A percentile compares a stretch with the other conserved stretches of the same genome.
phyloP scores from a whole-genome alignment of 2,329 filamentous ascomycete genomes.

The Taxawa tesnikishii region DNA sequence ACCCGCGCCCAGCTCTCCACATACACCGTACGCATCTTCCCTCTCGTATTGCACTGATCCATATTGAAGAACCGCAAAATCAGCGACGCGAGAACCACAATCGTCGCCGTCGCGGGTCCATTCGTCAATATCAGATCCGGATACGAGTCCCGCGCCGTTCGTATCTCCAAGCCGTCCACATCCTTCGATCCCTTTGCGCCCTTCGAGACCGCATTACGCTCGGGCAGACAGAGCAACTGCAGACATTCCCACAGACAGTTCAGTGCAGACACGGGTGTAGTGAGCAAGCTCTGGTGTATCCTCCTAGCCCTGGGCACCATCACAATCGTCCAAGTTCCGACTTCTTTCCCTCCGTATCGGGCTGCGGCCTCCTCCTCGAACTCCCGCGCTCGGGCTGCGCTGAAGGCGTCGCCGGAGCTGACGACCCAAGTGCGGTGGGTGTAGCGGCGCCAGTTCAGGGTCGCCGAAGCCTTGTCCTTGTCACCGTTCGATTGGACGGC shows the following conservation, averaged over 20 bases:
- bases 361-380: slow-evolving; percentile 42
- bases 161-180: slow-evolving; percentile 1
- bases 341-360: slow-evolving; percentile 7
- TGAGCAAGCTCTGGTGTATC: slow-evolving; percentile 70
- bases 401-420: slow-evolving; percentile 64
- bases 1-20: slow-evolving; percentile 90
- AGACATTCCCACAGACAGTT: slow-evolving; percentile 39
- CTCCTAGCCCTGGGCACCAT: slow-evolving; percentile 63
- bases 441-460: slow-evolving; percentile 30
- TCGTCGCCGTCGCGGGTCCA: slow-evolving; percentile 76
- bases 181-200: background rate
- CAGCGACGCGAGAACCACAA: slow-evolving; percentile 50
- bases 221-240: slow-evolving; percentile 1
- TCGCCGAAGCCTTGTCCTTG: slow-evolving; percentile 9
- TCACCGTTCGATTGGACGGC: background rate
- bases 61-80: slow-evolving; percentile 41
- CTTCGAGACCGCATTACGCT: background rate
- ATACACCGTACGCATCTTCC: slow-evolving; percentile 64
- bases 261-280: slow-evolving; percentile 58
- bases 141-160: slow-evolving; percentile 28
- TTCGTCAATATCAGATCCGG: slow-evolving; percentile 77
- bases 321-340: slow-evolving; percentile 46
- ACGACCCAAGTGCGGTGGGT: slow-evolving; percentile 70
- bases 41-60: slow-evolving; percentile 22
- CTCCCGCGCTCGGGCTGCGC: slow-evolving; percentile 47